Evolutionary conservation across 257 asterid genomes (phyloP), one percentile per base, ranked within the genome.

Genomic region (Scutellaria barbata): DNA sequence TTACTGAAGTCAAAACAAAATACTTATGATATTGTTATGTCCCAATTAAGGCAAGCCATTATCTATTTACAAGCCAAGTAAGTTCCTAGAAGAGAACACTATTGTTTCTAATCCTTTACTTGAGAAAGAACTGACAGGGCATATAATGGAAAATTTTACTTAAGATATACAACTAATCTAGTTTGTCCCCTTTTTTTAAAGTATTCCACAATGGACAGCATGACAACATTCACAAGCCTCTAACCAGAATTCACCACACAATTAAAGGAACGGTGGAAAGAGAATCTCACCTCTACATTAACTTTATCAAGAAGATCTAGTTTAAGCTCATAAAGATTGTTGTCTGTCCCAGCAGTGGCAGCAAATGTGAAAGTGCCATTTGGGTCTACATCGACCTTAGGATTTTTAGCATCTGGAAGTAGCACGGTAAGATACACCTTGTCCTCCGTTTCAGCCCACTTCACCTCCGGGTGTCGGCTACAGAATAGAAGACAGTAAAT

Each of bases 381-480:
- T 0, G 92, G 95, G 6, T 87, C 92, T 55, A 89, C 79, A 54
- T 83, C 76, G 61, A 86, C 88, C 87, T 89, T 87, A 8, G 90
- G 77, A 67, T 81, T 67, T 75, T 89, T 85, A 39, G 95, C 87
- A 81, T 89, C 96, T 1, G 92, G 78, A 55, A 89, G 76, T 45
- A 79, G 71, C 71, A 89, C 90, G 0, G 95, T 85, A 59, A 87
- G 72, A 71, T 66, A 89, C 18, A 89, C 85, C 78, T 80, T 84
- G 81, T 89, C 95, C 59, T 72, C 86, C 72, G 86, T 82, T 78
- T 89, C 87, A 30, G 96, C 96, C 96, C 96, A 87, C 83, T 87
- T 89, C 58, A 87, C 90, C 65, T 85, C 87, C 4, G 96, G 96
- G 66, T 82, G 89, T 57, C 81, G 87, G 50, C 95, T 89, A 68